Percentiles rank a stretch among this genome's conserved stretches.
These are phyloP conservation scores for Prunus yedoensis DNA, from an alignment of 331 rosid species.

Conservation along the genomic window DNA sequence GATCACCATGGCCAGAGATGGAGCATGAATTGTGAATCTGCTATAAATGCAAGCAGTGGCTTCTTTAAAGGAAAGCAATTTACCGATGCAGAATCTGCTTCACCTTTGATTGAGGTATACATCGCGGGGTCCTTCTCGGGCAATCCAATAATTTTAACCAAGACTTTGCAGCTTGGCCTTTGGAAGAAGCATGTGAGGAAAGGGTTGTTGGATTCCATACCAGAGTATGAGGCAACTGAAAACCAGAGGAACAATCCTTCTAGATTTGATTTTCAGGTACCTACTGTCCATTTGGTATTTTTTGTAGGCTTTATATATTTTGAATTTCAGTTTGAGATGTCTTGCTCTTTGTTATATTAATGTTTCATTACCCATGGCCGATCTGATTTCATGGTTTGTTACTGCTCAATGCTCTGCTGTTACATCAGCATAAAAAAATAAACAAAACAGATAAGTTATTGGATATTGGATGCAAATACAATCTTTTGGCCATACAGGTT, in stretches of 20 bases:
- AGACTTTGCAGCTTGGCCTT: slow-evolving; percentile 48
- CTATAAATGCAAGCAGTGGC: slow-evolving; percentile 38
- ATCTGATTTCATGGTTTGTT: background rate
- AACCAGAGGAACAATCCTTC: slow-evolving; percentile 41
- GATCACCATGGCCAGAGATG: slow-evolving; percentile 47
- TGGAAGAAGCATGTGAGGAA: slow-evolving; percentile 53
- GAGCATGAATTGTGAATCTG: slow-evolving; percentile 66
- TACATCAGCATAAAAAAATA: background rate
- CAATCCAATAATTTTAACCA: slow-evolving; percentile 73
- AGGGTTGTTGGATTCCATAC: slow-evolving; percentile 59
- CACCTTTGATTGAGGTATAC: slow-evolving; percentile 72
- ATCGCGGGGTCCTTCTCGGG: slow-evolving; percentile 68
- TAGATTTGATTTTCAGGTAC: slow-evolving; percentile 55
- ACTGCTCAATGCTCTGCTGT: background rate
- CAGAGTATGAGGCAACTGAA: slow-evolving; percentile 58
- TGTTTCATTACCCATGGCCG: background rate
- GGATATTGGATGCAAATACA: background rate
- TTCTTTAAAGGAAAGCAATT: slow-evolving; percentile 54
- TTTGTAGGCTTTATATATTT: background rate
- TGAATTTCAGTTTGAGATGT: slow-evolving; percentile 6
- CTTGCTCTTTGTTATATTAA: slow-evolving; percentile 11
- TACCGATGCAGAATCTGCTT: slow-evolving; percentile 40
- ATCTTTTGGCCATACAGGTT: background rate
- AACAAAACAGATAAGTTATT: background rate
- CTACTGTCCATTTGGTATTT: background rate